phyloP scores from a whole-genome alignment of 768 basidiomycete species.

The Rhodotorula kratochvilovae region DNA sequence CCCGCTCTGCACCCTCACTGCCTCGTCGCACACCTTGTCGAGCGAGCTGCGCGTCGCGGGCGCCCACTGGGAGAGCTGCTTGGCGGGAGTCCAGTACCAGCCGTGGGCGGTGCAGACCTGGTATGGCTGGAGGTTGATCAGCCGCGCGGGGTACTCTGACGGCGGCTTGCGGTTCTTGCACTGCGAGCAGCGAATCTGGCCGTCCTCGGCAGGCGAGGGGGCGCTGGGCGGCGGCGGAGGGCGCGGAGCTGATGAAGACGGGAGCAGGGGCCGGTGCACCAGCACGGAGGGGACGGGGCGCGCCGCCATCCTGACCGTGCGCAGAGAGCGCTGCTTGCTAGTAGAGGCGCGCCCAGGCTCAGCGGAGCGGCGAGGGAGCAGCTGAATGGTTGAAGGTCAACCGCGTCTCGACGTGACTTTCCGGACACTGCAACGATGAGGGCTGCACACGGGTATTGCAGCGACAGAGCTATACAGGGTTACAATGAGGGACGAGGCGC shows the following conservation, averaged over 20 bases:
- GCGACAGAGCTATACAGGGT: too few species aligned
- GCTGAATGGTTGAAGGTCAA: too few species aligned
- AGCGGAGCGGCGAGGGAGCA: too few species aligned
- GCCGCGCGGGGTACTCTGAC: conserved; percentile 3
- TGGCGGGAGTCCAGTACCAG: conserved; percentile 34
- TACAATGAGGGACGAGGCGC: too few species aligned
- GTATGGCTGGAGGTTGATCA: conserved; percentile 29
- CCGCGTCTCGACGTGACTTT: too few species aligned
- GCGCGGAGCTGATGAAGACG: background rate
- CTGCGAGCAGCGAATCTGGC: conserved; percentile 24
- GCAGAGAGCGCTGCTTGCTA: background rate
- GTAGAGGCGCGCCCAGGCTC: background rate
- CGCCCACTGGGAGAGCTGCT: conserved; percentile 8
- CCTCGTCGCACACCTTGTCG: background rate
- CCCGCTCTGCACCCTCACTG: background rate
- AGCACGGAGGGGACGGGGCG: background rate
- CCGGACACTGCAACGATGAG: too few species aligned
- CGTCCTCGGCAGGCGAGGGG: background rate
- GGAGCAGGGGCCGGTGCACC: background rate
- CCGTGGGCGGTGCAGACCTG: conserved; percentile 22
- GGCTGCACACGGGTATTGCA: too few species aligned
- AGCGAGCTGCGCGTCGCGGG: background rate
- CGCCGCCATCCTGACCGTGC: background rate
- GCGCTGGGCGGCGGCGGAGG: background rate
- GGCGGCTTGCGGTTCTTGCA: conserved; percentile 11